A percentile compares a stretch with the other conserved stretches of the same genome.
Conservation (phyloP, 176 grass and related monocot species). For the Carex parvula region DNA sequence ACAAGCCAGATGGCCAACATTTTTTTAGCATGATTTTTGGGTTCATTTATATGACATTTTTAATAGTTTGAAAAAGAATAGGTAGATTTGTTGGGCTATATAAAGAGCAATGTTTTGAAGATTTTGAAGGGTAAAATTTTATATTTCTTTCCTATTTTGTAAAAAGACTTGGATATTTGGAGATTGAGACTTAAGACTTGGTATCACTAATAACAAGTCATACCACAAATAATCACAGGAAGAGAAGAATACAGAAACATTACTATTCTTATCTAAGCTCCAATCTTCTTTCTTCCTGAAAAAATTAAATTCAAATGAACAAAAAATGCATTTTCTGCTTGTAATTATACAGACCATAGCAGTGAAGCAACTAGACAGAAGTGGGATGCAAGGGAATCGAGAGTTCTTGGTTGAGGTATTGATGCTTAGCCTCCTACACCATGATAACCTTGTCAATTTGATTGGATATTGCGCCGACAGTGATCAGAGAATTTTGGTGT, state of each 20-base stretch:
- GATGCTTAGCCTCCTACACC: slow-evolving; percentile 48
- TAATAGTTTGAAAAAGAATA: no score
- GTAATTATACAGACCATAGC: slow-evolving; percentile 29
- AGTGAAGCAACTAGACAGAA: slow-evolving; percentile 42
- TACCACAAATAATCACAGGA: neutral
- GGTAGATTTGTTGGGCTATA: no score
- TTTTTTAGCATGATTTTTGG: neutral
- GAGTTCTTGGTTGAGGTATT: slow-evolving; percentile 45
- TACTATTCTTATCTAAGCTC: neutral
- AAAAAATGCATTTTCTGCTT: neutral
- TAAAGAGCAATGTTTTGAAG: neutral
- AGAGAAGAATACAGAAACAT: neutral
- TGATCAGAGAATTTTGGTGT: slow-evolving; percentile 42
- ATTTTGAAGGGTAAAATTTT: neutral
- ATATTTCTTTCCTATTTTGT: neutral
- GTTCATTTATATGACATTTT: no score
- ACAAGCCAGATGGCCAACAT: neutral
- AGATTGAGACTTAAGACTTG: neutral
- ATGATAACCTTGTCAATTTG: slow-evolving; percentile 43
- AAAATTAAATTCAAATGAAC: neutral
- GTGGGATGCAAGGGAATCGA: slow-evolving; percentile 42
- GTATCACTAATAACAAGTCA: neutral
- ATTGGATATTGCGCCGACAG: slow-evolving; percentile 39
- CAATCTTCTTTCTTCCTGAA: neutral
- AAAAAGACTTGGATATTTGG: neutral